These are phyloP conservation scores for Beauveria sp. DNA, from an alignment of 2,329 filamentous ascomycete species.

Conservation along the genomic window DNA sequence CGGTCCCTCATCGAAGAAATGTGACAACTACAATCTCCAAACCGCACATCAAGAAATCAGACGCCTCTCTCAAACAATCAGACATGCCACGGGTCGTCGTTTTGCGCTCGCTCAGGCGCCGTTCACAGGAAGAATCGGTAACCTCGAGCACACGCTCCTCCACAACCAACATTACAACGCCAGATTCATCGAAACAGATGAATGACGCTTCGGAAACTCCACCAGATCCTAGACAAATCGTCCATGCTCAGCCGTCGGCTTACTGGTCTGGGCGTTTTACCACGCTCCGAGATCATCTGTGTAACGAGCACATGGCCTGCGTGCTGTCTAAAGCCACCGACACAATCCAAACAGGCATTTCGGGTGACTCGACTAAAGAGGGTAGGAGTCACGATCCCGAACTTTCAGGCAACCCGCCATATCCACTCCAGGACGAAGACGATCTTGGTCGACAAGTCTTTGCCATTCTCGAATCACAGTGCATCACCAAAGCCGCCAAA, in stretches of 20 bases:
- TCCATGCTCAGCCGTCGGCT: constrained; percentile 35
- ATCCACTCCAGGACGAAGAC: constrained; percentile 29
- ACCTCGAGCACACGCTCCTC: constrained; percentile 16
- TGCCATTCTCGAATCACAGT: constrained; percentile 36
- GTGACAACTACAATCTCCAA: background rate
- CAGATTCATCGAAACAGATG: background rate
- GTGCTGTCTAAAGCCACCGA: background rate
- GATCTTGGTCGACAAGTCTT: constrained; percentile 37
- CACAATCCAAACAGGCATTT: background rate
- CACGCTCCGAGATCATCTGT: constrained; percentile 42
- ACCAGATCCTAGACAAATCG: constrained; percentile 22
- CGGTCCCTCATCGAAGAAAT: constrained; percentile 29
- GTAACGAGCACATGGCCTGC: constrained; percentile 17
- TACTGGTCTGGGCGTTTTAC: constrained; percentile 59
- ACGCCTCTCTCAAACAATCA: background rate
- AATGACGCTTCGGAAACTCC: background rate
- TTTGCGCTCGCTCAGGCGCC: constrained; percentile 13
- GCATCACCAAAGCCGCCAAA: constrained; percentile 39
- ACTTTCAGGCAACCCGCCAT: constrained; percentile 1
- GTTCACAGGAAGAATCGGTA: constrained; percentile 15
- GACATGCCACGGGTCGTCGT: constrained; percentile 9
- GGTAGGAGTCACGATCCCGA: background rate
- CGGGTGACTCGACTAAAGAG: background rate
- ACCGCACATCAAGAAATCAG: background rate
- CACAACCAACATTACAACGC: constrained; percentile 7